Evolutionary conservation across 805 yeast genomes (phyloP).

Genomic region (Wickerhamiella dianesei): DNA sequence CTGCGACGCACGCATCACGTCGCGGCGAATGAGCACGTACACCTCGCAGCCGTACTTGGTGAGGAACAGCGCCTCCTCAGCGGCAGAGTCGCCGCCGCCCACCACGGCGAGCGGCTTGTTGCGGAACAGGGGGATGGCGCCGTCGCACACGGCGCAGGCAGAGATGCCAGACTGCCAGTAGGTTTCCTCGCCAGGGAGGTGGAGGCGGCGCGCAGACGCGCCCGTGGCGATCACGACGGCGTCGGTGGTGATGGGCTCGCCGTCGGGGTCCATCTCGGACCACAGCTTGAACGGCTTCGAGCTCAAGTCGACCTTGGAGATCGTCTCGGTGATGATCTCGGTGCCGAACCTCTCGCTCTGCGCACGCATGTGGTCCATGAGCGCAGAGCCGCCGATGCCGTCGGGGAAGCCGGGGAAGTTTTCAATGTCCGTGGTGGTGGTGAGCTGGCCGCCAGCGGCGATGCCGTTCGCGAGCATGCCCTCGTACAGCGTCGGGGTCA

Average conservation of each 20-base stretch:
- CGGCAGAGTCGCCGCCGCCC: constrained; percentile 99
- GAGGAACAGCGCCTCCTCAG: constrained; percentile 94
- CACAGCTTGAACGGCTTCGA: constrained; percentile 88
- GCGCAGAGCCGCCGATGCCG: constrained; percentile 72
- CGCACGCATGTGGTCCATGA: constrained; percentile 88
- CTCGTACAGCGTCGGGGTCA: constrained; percentile 84
- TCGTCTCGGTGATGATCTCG: constrained; percentile 86
- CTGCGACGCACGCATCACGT: constrained; percentile 82
- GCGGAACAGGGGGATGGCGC: constrained; percentile 98
- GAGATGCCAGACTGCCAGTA: constrained; percentile 99
- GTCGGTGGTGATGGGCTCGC: constrained; percentile 75
- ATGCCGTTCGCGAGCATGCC: constrained; percentile 96
- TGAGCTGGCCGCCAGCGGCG: constrained; percentile 98
- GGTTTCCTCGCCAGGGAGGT: constrained; percentile 88
- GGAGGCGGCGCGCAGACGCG: constrained; percentile 91
- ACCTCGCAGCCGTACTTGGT: constrained; percentile 98
- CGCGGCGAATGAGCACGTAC: constrained; percentile 84
- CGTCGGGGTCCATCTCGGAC: constrained; percentile 92
- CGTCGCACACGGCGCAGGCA: constrained; percentile 99
- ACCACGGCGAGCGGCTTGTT: constrained; percentile 94
- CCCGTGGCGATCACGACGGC: constrained; percentile 93
- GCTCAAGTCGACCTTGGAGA: constrained; percentile 81
- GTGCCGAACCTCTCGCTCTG: constrained; percentile 87
- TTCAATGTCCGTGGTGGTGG: constrained; percentile 97
- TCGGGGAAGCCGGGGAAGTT: constrained; percentile 98